Percentiles rank a stretch among this genome's conserved stretches.
These are phyloP conservation scores for Pestalotiopsis sp. DNA, from an alignment of 2,329 filamentous ascomycete species.

Conservation along the genomic window DNA sequence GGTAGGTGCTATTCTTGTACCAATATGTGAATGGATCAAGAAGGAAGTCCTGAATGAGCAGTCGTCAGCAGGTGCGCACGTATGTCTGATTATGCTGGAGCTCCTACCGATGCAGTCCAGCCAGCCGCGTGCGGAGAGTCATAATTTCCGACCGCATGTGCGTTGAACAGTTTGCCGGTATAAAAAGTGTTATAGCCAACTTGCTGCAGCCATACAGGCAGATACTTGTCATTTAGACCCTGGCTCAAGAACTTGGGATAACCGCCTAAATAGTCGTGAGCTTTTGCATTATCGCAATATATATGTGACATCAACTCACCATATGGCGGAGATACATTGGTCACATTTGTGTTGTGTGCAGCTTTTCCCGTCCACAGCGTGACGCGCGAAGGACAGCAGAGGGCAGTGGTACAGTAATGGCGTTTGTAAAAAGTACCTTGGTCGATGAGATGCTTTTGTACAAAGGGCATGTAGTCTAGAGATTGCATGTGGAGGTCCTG, in stretches of 20 bases:
- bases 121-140: slow-evolving; percentile 58
- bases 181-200: slow-evolving; percentile 74
- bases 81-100: background rate
- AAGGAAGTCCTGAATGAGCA: slow-evolving; percentile 39
- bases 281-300: slow-evolving; percentile 38
- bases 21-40: slow-evolving; percentile 66
- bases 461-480: slow-evolving; percentile 60
- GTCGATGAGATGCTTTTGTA: slow-evolving; percentile 58
- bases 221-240: slow-evolving; percentile 67
- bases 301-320: slow-evolving; percentile 48
- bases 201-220: slow-evolving; percentile 70
- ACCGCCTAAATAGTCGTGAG: slow-evolving; percentile 41
- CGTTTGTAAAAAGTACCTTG: slow-evolving; percentile 62
- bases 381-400: slow-evolving; percentile 71
- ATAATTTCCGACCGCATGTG: slow-evolving; percentile 64
- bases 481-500: slow-evolving; percentile 67
- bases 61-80: background rate
- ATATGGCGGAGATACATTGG: slow-evolving; percentile 57
- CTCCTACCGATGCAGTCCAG: slow-evolving; percentile 52
- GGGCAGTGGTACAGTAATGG: slow-evolving; percentile 67
- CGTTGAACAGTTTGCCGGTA: slow-evolving; percentile 72
- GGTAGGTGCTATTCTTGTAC: slow-evolving; percentile 64
- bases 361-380: slow-evolving; percentile 67
- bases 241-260: slow-evolving; percentile 69
- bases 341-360: slow-evolving; percentile 74